Evolutionary conservation across 2,329 filamentous ascomycete species (phyloP), one percentile per base, ranked within the genome.

Genomic region (Colletotrichum somersetense): DNA sequence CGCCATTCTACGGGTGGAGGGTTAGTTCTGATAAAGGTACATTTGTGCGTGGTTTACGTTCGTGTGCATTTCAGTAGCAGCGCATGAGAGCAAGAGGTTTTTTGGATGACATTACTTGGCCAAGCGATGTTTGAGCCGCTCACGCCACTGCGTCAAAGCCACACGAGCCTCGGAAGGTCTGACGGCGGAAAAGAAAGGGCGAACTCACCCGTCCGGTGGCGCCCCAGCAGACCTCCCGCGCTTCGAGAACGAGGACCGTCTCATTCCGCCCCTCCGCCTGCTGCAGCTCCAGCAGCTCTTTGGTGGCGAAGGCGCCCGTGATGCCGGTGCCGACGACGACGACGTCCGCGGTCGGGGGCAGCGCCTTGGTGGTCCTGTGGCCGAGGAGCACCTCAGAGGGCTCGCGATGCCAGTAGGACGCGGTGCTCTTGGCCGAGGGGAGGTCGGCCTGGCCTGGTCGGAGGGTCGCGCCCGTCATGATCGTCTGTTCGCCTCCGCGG

Each of bases 151-250:
- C 6, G 74, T 62, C 63, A 61, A 30, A 62, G 53, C 58, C n/a
- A 35, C n/a, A 26, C 52, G 33, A 16, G 14, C 23, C 10, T n/a
- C 38, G 40, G 30, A 30, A 20, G 20, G n/a, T 11, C 18, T 10
- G 38, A 59, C 58, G 18, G 57, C 59, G 18, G 35, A 18, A 42
- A 38, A 8, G 5, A 63, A 70, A 59, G 58, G 14, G 38, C 18
- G 5, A 48, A 85, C 89, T 85, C 77, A 93, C 91, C 77, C 93
- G 83, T n/a, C 93, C 93, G 1, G 93, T 96, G n/a, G 93, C 93
- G 23, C 93, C 93, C 89, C 89, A 95, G 78, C 93, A 95, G 5
- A 91, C 92, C 83, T 95, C 93, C 76, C 93, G 86, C 18, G 93
- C 93, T 81, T 96, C 93, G 6, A 96, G 85, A 84, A 95, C 87